Evolutionary conservation across 208 protist genomes (phyloP).

Genomic region (Leishmania martiniquensis): DNA sequence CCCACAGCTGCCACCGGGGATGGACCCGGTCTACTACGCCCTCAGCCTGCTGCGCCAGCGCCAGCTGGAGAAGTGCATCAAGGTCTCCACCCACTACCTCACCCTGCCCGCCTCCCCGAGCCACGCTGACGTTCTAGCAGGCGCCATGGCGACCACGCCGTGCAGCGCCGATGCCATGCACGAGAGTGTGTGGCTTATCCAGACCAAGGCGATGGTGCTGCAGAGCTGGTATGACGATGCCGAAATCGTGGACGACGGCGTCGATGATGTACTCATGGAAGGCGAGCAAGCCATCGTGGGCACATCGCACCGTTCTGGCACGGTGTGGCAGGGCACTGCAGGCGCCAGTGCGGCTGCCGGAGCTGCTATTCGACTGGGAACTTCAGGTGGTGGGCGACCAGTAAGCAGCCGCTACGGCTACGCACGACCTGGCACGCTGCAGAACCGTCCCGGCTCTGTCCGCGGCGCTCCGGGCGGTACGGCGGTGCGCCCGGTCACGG

Average conservation of each 20-base stretch:
- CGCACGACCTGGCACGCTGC: conserved; percentile 77
- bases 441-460: conserved; percentile 45
- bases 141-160: neutral
- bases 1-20: conserved; percentile 54
- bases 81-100: conserved; percentile 76
- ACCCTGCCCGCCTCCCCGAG: conserved; percentile 20
- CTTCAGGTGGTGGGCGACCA: conserved; percentile 40
- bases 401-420: conserved; percentile 84
- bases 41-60: conserved; percentile 86
- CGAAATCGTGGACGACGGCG: conserved; percentile 95
- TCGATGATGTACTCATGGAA: conserved; percentile 94
- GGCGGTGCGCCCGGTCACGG: conserved; percentile 79
- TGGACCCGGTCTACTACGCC: conserved; percentile 93
- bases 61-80: conserved; percentile 84
- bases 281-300: conserved; percentile 87
- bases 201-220: conserved; percentile 88
- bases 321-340: conserved; percentile 37
- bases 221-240: conserved; percentile 95
- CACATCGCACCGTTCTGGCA: conserved; percentile 79
- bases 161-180: conserved; percentile 28
- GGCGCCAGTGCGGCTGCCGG: conserved; percentile 13
- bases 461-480: conserved; percentile 49
- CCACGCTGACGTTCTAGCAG: neutral
- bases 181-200: conserved; percentile 93
- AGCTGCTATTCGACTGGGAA: conserved; percentile 33